A percentile compares a stretch with the other conserved stretches of the same genome.
Conservation (phyloP, 805 yeast genomes). For the Myxozyma nipponensis region DNA sequence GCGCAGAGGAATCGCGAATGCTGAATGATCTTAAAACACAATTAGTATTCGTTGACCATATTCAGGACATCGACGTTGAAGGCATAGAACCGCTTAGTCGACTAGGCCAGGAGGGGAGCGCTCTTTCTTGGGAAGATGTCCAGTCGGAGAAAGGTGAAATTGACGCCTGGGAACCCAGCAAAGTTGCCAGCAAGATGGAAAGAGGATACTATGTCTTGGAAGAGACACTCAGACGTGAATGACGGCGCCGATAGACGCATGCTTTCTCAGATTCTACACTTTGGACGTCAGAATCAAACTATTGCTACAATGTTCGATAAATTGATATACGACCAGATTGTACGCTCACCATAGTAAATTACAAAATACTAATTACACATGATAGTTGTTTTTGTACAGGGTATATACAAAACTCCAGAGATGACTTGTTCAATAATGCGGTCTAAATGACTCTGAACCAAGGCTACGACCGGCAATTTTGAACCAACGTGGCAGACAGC, state of each 20-base stretch:
- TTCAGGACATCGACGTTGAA: constrained; percentile 36
- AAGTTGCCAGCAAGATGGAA: constrained; percentile 8
- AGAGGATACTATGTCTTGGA: constrained; percentile 17
- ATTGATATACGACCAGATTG: no score
- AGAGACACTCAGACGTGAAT: background rate
- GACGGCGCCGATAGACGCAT: no score
- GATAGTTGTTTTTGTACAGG: no score
- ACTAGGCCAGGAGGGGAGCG: constrained; percentile 15
- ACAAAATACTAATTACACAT: no score
- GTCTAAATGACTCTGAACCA: constrained; percentile 26
- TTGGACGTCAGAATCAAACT: no score
- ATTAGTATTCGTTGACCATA: constrained; percentile 40
- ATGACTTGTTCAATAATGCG: background rate
- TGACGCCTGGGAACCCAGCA: constrained; percentile 7
- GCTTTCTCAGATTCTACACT: no score
- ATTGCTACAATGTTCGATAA: no score
- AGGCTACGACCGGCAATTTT: constrained; percentile 24
- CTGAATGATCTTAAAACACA: constrained; percentile 36
- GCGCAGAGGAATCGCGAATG: constrained; percentile 26
- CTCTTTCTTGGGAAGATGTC: constrained; percentile 20
- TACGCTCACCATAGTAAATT: no score
- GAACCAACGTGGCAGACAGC: constrained; percentile 31
- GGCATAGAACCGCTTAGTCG: constrained; percentile 36
- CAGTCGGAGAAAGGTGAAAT: constrained; percentile 16
- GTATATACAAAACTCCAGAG: no score